Evolutionary conservation across 164 flowering plant species (phyloP), one percentile per base, ranked within the genome.

Genomic region (Berberis thunbergii): DNA sequence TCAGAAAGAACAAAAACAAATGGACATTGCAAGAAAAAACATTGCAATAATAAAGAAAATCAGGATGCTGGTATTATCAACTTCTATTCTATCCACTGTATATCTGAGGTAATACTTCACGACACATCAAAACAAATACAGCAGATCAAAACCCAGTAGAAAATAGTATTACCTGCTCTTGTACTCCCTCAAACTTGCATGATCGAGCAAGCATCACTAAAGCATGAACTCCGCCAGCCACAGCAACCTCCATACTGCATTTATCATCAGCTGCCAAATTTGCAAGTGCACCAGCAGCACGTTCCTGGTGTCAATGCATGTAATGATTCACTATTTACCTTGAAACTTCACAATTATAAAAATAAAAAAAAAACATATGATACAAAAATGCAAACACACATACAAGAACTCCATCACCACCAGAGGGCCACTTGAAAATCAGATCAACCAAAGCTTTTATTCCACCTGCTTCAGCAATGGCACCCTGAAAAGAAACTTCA

Each of bases 201-300:
- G 67, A 83, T 7, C 89, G 86, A 65, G 97, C 99, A 65, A 95
- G 96, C 84, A 77, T 87, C 76, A 89, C 97, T 63, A 95, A 69
- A 71, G 99, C 99, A 80, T 85, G 96, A 43, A 95, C 94, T 62
- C 99, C 99, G 65, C 99, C 97, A 44, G 84, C 94, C 46, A 77
- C 12, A 41, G 99, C 94, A 66, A 95, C 90, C 72, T 86, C 97
- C 81, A 84, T 86, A 78, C 97, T 95, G 72, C 97, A 95, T 69
- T 83, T 87, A 64, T 89, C 99, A 82, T 95, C 97, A 55, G 97
- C 98, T 39, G 98, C 98, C 79, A 95, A 84, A 77, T 95, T 95
- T 64, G 98, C 98, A 61, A 95, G 79, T 41, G 99, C 98, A 68
- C 99, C 97, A 69, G 97, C 99, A 38, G 97, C 99, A 67, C 99